phyloP scores from a whole-genome alignment of 306 rosid genomes.

The Lablab purpureus region DNA sequence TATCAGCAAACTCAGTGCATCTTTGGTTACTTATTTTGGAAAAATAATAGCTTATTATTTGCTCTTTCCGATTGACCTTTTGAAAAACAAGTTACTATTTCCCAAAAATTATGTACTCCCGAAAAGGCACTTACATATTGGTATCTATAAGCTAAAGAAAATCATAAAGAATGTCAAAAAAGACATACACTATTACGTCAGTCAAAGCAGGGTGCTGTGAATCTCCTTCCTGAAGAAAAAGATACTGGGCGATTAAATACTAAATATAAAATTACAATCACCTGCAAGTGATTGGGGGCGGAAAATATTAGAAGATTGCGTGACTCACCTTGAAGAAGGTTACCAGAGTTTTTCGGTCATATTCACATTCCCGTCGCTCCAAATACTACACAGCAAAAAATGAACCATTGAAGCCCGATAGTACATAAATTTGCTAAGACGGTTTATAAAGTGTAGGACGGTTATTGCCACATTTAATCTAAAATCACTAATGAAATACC shows the following conservation, averaged over 20 bases:
- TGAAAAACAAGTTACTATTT: not conserved
- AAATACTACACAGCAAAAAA: constrained; percentile 66
- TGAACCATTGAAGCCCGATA: constrained; percentile 16
- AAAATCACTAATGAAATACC: not conserved
- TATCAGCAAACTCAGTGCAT: constrained; percentile 31
- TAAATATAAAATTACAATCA: not conserved
- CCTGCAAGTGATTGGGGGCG: not conserved
- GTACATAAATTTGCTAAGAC: not conserved
- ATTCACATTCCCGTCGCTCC: constrained; percentile 88
- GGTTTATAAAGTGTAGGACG: not conserved
- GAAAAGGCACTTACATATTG: not conserved
- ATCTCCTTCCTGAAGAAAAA: constrained; percentile 65
- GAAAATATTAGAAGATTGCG: not conserved
- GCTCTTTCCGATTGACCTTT: not conserved
- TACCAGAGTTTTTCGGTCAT: constrained; percentile 62
- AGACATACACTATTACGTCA: constrained; percentile 82
- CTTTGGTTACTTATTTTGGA: not conserved
- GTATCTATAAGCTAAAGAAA: constrained; percentile 27
- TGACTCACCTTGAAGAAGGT: constrained; percentile 69
- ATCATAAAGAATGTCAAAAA: not conserved
- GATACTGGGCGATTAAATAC: not conserved
- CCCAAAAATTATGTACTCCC: not conserved
- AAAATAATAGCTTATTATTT: not conserved
- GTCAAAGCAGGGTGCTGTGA: constrained; percentile 63
- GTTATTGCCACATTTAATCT: not conserved